A percentile compares a stretch with the other conserved stretches of the same genome.
Evolutionary conservation across 2,329 filamentous ascomycete species (phyloP).

Genomic region (Ophioceras dolichostomum): DNA sequence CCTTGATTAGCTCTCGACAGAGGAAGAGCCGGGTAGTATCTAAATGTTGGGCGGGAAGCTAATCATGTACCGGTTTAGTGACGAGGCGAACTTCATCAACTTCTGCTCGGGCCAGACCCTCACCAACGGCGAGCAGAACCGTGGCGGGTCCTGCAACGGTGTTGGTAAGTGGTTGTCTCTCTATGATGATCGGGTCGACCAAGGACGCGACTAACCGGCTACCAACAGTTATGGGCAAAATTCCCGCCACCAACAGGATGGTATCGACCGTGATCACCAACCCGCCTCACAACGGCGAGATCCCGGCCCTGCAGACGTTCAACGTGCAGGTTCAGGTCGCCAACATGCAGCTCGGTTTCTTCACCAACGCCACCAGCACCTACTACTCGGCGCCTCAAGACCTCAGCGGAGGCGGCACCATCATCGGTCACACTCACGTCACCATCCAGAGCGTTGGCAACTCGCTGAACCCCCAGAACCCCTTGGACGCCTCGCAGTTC

Average conservation of each 20-base stretch:
- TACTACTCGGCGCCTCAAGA: constrained; percentile 51
- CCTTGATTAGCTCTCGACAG: too few species aligned
- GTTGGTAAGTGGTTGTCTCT: constrained; percentile 31
- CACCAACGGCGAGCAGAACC: constrained; percentile 50
- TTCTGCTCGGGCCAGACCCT: constrained; percentile 41
- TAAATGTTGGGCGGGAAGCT: not conserved
- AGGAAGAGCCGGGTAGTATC: not conserved
- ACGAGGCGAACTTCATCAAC: constrained; percentile 52
- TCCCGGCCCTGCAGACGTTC: constrained; percentile 36
- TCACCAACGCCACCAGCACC: constrained; percentile 46
- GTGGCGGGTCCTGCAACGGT: constrained; percentile 51
- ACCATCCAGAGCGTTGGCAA: constrained; percentile 43
- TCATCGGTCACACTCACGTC: constrained; percentile 51
- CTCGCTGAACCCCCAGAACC: constrained; percentile 33
- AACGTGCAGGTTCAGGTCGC: constrained; percentile 37
- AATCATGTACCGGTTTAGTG: constrained; percentile 29
- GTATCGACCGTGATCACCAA: constrained; percentile 41
- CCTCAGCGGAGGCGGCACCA: constrained; percentile 31
- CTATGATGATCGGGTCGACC: not conserved
- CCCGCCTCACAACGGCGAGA: constrained; percentile 37
- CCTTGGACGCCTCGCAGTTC: constrained; percentile 40
- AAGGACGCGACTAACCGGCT: not conserved
- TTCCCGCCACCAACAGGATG: constrained; percentile 43
- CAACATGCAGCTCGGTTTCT: constrained; percentile 44
- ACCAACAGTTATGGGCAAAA: constrained; percentile 45